Conservation (phyloP, 495 filamentous ascomycete genomes). For the Pyrenopolyporus hunteri region DNA sequence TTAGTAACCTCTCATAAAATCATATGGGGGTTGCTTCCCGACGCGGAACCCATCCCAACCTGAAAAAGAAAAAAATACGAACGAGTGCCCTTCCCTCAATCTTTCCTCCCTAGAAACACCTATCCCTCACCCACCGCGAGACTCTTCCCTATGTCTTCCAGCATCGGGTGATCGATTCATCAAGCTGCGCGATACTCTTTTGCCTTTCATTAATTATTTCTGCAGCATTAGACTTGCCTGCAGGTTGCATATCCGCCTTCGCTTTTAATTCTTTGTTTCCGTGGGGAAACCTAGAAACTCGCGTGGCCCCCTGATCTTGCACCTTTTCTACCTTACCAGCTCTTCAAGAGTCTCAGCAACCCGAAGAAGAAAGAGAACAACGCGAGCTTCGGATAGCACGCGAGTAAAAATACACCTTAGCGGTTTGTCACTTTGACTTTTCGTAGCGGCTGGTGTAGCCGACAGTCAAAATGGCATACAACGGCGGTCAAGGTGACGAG, state of each 20-base stretch:
- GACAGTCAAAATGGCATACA: conserved; percentile 55
- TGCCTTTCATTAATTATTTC: conserved; percentile 23
- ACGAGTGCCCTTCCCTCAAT: conserved; percentile 34
- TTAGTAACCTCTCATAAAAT: conserved; percentile 34
- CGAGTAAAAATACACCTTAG: neutral
- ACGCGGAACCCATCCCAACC: conserved; percentile 41
- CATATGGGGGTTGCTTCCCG: conserved; percentile 33
- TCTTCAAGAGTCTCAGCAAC: too few relatives aligned
- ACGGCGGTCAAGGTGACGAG: conserved; percentile 53
- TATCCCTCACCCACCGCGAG: conserved; percentile 26
- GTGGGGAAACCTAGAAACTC: conserved; percentile 29
- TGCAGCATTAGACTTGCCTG: conserved; percentile 29
- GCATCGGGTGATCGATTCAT: conserved; percentile 39
- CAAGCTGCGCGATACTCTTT: conserved; percentile 33
- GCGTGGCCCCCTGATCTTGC: conserved; percentile 36
- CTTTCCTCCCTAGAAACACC: conserved; percentile 33
- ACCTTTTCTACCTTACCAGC: too few relatives aligned
- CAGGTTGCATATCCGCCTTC: conserved; percentile 22
- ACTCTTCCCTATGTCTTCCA: conserved; percentile 31
- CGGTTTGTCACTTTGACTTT: conserved; percentile 1
- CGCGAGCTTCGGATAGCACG: conserved; percentile 10
- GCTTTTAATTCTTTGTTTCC: conserved; percentile 31
- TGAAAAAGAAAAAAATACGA: conserved; percentile 45
- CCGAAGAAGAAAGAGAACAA: conserved; percentile 20
- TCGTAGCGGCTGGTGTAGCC: conserved; percentile 28